Evolutionary conservation across 345 rosid genomes (phyloP), one percentile per base, ranked within the genome.

Genomic region (Moricandia arvensis): DNA sequence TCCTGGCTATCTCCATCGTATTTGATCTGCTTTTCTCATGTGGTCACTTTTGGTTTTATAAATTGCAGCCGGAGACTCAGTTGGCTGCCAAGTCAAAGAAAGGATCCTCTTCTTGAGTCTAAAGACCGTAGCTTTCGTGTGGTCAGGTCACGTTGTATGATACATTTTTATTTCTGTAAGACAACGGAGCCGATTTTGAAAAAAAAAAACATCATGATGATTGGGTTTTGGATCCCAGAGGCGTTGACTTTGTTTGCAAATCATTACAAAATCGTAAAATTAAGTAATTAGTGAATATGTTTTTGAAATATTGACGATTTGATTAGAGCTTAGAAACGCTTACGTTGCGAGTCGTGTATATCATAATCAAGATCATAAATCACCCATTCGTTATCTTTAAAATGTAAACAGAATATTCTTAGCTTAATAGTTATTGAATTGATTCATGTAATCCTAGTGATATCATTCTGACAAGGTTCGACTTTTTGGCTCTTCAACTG

Each of bases 21-120:
- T 21, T n/a, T 38, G 13, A 54, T 51, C 38, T 38, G 35, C 33
- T 6, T 15, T 67, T 12, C 61, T 53, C 35, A n/a, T 35, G n/a
- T 21, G 4, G 8, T 27, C 7, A 5, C 53, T 57, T n/a, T 63
- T 16, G 21, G 0, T 59, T 6, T 1, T 1, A 41, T 26, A 21
- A 65, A 57, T 79, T 80, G 73, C 88, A 95, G 98, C 93, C 99
- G 0, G 96, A 95, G 80, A 80, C 91, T 34, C 96, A 90, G 77
- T 75, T 95, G 83, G 91, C 96, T 0, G 81, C 97, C 0, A 82
- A 87, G 79, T 84, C 96, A 0, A 92, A 86, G 93, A 87, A 88
- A 76, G 80, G 75, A 15, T 21, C 75, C 2, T 57, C 75, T 21
- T 55, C 80, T 68, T 75, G 15, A 68, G 43, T 30, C 18, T 37